These are phyloP conservation scores for Trichophyton verrucosum DNA, from an alignment of 2,329 filamentous ascomycete genomes.

Conservation along the genomic window DNA sequence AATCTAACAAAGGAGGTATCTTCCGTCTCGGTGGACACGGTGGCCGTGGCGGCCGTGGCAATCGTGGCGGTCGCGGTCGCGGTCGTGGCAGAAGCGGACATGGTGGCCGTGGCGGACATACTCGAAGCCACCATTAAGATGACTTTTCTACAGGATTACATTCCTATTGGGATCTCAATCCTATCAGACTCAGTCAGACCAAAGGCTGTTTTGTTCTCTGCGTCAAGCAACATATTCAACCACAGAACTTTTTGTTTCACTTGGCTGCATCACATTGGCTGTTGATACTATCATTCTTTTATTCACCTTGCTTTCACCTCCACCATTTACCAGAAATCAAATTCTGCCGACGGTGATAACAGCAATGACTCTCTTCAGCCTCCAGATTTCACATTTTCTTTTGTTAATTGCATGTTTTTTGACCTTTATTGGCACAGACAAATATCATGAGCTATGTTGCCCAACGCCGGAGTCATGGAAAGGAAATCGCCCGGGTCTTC, in stretches of 20 bases:
- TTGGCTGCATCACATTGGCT: too few relatives aligned
- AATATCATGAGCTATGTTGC: background rate
- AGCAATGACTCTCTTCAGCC: background rate
- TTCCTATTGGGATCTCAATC: background rate
- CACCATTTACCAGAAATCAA: too few relatives aligned
- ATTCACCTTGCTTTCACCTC: background rate
- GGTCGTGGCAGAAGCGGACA: background rate
- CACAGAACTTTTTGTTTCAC: too few relatives aligned
- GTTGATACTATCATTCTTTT: background rate
- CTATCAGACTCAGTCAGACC: background rate
- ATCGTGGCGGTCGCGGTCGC: slow-evolving; percentile 7
- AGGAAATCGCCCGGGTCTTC: background rate
- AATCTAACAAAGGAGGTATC: background rate
- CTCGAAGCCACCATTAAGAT: background rate
- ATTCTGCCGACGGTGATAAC: background rate
- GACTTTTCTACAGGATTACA: background rate
- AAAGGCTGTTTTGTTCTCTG: background rate
- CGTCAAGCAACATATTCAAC: background rate
- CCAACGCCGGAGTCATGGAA: background rate
- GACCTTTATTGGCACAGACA: background rate
- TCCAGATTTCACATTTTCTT: background rate
- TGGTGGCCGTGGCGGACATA: background rate
- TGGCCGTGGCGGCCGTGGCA: slow-evolving; percentile 9
- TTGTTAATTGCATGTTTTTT: background rate
- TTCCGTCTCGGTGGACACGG: slow-evolving; percentile 10